Conservation (phyloP, 1,284 basidiomycete genomes). For the Marasmius oreades region DNA sequence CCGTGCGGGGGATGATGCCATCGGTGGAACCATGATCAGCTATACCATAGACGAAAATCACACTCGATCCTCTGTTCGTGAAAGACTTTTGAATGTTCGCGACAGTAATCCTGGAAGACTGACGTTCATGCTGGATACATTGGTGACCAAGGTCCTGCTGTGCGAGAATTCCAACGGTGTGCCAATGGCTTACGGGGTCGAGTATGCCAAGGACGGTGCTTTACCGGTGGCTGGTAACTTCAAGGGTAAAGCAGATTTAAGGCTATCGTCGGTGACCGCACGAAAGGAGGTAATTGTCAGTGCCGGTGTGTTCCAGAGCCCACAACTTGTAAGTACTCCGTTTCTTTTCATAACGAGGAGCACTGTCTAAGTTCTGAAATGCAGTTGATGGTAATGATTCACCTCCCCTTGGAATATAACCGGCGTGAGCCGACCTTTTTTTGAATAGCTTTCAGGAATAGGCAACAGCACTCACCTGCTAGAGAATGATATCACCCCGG, state of each 20-base stretch:
- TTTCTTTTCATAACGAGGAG: background rate
- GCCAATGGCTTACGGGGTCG: slow-evolving; percentile 14
- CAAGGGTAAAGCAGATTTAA: slow-evolving; percentile 15
- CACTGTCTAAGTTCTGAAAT: background rate
- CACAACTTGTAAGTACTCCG: slow-evolving; percentile 15
- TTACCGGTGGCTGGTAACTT: slow-evolving; percentile 16
- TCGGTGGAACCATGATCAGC: slow-evolving; percentile 15
- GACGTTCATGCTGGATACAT: slow-evolving; percentile 18
- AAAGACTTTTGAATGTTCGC: slow-evolving; percentile 17
- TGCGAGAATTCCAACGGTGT: slow-evolving; percentile 9
- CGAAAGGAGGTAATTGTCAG: slow-evolving; percentile 20
- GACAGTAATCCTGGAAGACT: slow-evolving; percentile 11
- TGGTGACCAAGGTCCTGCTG: slow-evolving; percentile 18
- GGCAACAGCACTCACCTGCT: slow-evolving; percentile 22
- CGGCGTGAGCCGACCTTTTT: background rate
- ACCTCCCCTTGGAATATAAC: background rate
- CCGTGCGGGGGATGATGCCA: slow-evolving; percentile 13
- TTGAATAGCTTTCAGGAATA: slow-evolving; percentile 28
- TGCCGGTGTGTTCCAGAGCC: slow-evolving; percentile 21
- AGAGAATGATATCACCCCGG: slow-evolving; percentile 22
- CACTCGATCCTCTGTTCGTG: slow-evolving; percentile 20
- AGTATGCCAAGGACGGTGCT: slow-evolving; percentile 13
- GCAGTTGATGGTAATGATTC: slow-evolving; percentile 25
- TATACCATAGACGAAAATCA: slow-evolving; percentile 20
- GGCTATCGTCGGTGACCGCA: slow-evolving; percentile 9